These are phyloP conservation scores for Colletotrichum sp. DNA, from an alignment of 2,329 filamentous ascomycete species.

Conservation along the genomic window DNA sequence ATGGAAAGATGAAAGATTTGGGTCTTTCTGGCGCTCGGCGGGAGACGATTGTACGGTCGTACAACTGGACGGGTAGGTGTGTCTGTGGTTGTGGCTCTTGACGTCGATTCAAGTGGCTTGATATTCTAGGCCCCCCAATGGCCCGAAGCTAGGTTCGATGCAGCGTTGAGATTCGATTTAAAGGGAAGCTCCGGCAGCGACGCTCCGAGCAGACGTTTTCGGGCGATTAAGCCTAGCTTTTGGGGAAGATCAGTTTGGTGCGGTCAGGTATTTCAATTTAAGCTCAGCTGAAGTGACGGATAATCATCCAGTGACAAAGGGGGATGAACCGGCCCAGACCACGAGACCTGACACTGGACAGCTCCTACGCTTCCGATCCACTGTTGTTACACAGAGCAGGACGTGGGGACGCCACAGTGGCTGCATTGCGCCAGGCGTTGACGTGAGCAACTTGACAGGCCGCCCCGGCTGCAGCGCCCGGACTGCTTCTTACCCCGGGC, in stretches of 20 bases:
- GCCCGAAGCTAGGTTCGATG: background rate
- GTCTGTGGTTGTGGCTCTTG: background rate
- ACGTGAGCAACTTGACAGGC: background rate
- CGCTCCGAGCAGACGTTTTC: background rate
- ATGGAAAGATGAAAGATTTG: background rate
- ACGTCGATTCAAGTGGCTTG: constrained; percentile 9
- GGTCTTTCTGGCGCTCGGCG: background rate
- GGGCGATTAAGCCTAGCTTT: background rate
- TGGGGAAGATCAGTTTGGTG: background rate
- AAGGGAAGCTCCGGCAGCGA: background rate
- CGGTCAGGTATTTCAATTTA: background rate
- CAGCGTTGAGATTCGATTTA: background rate
- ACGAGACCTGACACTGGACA: background rate
- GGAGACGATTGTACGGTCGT: background rate
- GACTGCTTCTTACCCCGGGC: background rate
- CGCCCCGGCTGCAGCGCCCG: background rate
- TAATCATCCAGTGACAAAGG: background rate
- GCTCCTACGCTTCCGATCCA: background rate
- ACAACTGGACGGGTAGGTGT: background rate
- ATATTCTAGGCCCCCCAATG: background rate
- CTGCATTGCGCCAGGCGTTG: background rate
- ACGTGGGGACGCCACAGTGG: background rate
- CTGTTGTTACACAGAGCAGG: background rate
- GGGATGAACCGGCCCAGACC: background rate
- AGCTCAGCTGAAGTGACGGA: background rate